phyloP scores from a whole-genome alignment of 2,329 filamentous ascomycete genomes.

The Leptodontidium sp. region DNA sequence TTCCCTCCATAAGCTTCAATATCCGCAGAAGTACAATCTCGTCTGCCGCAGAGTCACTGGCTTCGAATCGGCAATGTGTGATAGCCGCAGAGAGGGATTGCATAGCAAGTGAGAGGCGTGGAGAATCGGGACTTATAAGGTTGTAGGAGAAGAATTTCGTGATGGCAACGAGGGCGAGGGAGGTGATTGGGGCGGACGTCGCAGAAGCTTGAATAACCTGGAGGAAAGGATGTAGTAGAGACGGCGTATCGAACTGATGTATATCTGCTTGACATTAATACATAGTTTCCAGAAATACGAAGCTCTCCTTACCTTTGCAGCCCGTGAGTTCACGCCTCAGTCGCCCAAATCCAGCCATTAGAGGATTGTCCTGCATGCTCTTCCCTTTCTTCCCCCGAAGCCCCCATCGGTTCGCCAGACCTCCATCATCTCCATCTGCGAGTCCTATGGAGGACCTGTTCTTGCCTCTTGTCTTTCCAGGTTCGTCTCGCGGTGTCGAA shows the following conservation, averaged over 20 bases:
- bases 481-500: slow-evolving; percentile 46
- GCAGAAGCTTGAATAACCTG: slow-evolving; percentile 97
- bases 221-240: slow-evolving; percentile 90
- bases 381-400: slow-evolving; percentile 93
- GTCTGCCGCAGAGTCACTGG: slow-evolving; percentile 92
- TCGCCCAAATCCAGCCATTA: slow-evolving; percentile 94
- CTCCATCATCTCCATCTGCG: slow-evolving; percentile 61
- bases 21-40: slow-evolving; percentile 96
- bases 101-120: slow-evolving; percentile 91
- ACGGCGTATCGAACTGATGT: slow-evolving; percentile 84
- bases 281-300: slow-evolving; percentile 14
- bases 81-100: slow-evolving; percentile 93
- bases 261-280: slow-evolving; percentile 69
- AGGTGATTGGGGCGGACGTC: slow-evolving; percentile 95
- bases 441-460: slow-evolving; percentile 36
- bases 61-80: slow-evolving; percentile 97
- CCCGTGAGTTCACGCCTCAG: slow-evolving; percentile 86
- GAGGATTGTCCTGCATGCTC: slow-evolving; percentile 95
- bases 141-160: slow-evolving; percentile 98
- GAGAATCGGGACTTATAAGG: slow-evolving; percentile 83
- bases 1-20: slow-evolving; percentile 96
- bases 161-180: slow-evolving; percentile 89
- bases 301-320: slow-evolving; percentile 70
- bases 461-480: slow-evolving; percentile 36
- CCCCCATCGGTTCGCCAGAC: slow-evolving; percentile 86